Evolutionary conservation across 768 basidiomycete species (phyloP).

Genomic region (Cyclocybe aegerita): DNA sequence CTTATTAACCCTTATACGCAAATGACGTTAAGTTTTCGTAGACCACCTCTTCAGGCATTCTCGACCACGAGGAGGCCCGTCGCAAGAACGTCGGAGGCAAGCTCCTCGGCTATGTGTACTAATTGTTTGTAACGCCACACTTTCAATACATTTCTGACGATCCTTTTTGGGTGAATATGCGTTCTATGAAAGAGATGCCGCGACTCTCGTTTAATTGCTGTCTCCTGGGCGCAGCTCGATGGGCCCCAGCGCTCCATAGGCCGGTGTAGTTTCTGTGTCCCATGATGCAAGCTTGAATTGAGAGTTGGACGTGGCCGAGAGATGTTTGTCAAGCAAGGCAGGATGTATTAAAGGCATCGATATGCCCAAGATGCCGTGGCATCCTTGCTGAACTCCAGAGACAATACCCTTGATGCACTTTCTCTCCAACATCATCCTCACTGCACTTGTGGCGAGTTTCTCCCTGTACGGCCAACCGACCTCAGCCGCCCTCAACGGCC

Average conservation of each 20-base stretch:
- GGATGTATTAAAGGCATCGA: neutral
- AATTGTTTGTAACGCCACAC: slow-evolving; percentile 20
- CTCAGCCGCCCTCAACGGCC: neutral
- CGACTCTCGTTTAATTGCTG: neutral
- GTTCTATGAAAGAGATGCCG: neutral
- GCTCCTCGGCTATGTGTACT: slow-evolving; percentile 91
- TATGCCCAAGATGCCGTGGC: neutral
- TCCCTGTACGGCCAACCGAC: no score
- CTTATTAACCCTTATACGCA: no score
- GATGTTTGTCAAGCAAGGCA: no score
- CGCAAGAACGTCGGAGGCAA: slow-evolving; percentile 98
- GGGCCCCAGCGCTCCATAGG: no score
- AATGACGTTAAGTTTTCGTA: slow-evolving; percentile 32
- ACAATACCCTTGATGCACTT: neutral
- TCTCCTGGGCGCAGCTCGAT: no score
- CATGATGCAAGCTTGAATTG: no score
- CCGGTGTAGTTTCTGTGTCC: no score
- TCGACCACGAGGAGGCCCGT: slow-evolving; percentile 99
- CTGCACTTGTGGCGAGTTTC: neutral
- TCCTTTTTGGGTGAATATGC: neutral
- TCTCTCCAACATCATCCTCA: neutral
- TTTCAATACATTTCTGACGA: neutral
- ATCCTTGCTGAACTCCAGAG: neutral
- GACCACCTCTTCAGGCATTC: slow-evolving; percentile 97
- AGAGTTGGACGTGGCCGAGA: no score